phyloP scores from a whole-genome alignment of 257 asterid species.

The Salvia hispanica region DNA sequence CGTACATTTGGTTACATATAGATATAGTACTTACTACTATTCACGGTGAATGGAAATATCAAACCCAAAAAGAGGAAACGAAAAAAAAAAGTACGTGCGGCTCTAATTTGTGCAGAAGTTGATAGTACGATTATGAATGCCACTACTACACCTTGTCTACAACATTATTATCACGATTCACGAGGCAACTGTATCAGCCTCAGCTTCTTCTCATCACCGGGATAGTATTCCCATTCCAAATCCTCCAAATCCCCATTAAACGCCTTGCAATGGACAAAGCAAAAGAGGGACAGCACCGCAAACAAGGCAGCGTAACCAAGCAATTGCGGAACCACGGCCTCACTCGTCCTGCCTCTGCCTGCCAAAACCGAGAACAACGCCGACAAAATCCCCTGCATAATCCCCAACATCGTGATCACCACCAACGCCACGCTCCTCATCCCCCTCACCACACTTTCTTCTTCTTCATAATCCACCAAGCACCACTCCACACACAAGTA shows the following conservation, averaged over 20 bases:
- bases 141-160: neutral
- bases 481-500: conserved; percentile 51
- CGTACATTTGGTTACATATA: too few relatives aligned
- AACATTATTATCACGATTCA: neutral
- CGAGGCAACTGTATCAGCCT: conserved; percentile 46
- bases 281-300: conserved; percentile 44
- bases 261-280: conserved; percentile 59
- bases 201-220: conserved; percentile 33
- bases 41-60: too few relatives aligned
- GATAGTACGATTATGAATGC: too few relatives aligned
- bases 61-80: too few relatives aligned
- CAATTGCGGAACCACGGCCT: conserved; percentile 38
- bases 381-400: conserved; percentile 29
- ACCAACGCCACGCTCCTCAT: conserved; percentile 44
- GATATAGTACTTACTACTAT: too few relatives aligned
- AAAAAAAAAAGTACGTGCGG: too few relatives aligned
- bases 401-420: conserved; percentile 33
- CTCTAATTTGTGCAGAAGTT: too few relatives aligned
- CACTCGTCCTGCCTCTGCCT: neutral
- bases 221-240: conserved; percentile 35
- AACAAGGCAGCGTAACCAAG: conserved; percentile 41
- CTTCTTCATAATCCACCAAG: conserved; percentile 31
- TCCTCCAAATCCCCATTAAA: conserved; percentile 44
- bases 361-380: conserved; percentile 33
- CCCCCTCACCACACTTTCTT: conserved; percentile 49